Percentiles rank a stretch among this genome's conserved stretches.
Conservation (phyloP, 2,329 filamentous ascomycete species). For the Clarireedia hainanense region DNA sequence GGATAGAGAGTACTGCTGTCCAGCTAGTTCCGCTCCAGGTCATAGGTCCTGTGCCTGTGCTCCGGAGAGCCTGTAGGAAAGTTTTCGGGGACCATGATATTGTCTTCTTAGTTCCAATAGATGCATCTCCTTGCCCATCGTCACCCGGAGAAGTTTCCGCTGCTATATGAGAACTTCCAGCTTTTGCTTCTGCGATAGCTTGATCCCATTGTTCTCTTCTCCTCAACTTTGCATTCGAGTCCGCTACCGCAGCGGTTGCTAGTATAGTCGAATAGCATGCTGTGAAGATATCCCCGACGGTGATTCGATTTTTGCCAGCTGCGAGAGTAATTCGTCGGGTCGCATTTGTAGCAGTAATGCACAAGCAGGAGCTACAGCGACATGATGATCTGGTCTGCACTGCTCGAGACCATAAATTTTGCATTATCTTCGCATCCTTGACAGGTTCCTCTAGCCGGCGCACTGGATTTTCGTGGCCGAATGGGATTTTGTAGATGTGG, state of each 20-base stretch:
- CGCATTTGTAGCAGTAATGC: constrained; percentile 33
- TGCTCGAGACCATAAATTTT: constrained; percentile 60
- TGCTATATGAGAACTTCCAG: constrained; percentile 10
- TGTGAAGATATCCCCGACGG: constrained; percentile 50
- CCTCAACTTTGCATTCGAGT: constrained; percentile 50
- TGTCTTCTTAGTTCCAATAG: background rate
- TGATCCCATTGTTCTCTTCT: constrained; percentile 53
- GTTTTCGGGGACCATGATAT: background rate
- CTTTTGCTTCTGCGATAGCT: constrained; percentile 46
- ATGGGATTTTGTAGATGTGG: background rate
- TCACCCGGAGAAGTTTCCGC: constrained; percentile 8
- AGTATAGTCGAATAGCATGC: constrained; percentile 62
- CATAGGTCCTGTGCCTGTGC: background rate
- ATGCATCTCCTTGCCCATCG: background rate
- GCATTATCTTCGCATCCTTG: constrained; percentile 44
- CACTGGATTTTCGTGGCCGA: background rate
- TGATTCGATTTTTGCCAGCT: constrained; percentile 38
- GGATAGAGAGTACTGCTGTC: background rate
- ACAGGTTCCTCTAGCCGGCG: background rate
- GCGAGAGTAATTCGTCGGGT: constrained; percentile 44
- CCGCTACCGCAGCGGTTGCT: constrained; percentile 55
- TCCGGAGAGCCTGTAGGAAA: background rate
- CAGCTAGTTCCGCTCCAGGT: constrained; percentile 2
- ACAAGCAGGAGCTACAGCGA: constrained; percentile 54
- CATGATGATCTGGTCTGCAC: constrained; percentile 52